Conservation (phyloP, 2,329 filamentous ascomycete genomes). For the Ustilaginoidea virens region DNA sequence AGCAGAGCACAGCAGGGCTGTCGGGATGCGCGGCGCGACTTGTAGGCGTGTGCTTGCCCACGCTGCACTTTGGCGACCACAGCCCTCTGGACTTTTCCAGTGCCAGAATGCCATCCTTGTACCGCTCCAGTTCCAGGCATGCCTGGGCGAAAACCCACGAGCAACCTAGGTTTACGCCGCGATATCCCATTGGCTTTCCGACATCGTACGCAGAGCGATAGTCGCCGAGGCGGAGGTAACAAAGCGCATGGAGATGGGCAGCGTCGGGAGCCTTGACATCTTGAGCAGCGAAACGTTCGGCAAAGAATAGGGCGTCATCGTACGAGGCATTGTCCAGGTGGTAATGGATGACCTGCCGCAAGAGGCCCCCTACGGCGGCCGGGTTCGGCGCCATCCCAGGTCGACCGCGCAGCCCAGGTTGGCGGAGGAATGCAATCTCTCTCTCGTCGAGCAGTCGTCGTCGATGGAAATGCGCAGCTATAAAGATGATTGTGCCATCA, state of each 20-base stretch:
- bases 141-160: conserved; percentile 85
- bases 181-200: conserved; percentile 54
- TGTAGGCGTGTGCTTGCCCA: conserved; percentile 71
- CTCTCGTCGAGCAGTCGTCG: neutral
- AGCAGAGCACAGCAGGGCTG: conserved; percentile 64
- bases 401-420: conserved; percentile 5
- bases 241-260: conserved; percentile 68
- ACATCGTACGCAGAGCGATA: conserved; percentile 75
- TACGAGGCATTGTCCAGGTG: conserved; percentile 79
- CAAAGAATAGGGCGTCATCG: conserved; percentile 86
- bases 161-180: conserved; percentile 68
- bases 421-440: neutral
- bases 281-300: conserved; percentile 70
- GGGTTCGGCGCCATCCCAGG: conserved; percentile 36
- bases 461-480: neutral
- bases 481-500: conserved; percentile 4
- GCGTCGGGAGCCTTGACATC: conserved; percentile 71
- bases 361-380: conserved; percentile 31
- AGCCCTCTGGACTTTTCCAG: conserved; percentile 67
- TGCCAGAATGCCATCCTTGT: conserved; percentile 66
- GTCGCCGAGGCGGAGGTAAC: conserved; percentile 70
- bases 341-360: conserved; percentile 47
- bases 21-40: conserved; percentile 65
- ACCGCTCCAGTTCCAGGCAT: conserved; percentile 63
- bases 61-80: conserved; percentile 61